Base-by-base conservation (phyloP, 768 basidiomycete species). In the Termitomyces sp. region DNA sequence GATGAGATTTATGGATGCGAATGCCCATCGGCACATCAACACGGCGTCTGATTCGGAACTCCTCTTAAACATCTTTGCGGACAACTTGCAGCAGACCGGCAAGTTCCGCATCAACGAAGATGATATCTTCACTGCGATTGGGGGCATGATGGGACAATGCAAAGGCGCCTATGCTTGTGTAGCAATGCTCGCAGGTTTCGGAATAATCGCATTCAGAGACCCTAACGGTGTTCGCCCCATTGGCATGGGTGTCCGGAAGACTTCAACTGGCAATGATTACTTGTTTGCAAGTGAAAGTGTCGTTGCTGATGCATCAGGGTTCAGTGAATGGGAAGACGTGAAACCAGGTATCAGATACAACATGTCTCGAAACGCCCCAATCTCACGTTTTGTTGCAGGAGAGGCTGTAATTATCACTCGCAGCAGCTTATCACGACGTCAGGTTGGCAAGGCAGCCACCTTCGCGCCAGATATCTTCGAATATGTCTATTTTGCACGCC, bases 81-180 rank as follows among this genome's bases (percentile, higher is more conserved):
- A 98, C 80, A 96, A 96, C 68, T 85, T 99, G 17, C 97, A 99
- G 70, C 88, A 98, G 73, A 98, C 96, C 10, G 97, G 96, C 59
- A 99, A 99, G 75, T 96, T 98, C 76, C 92, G 95, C 63, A 99
- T 98, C 79, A 98, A 98, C 71, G 96, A 98, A 71, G 97, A 99
- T 67, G 97, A 99, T 75, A 97, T 99, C 66, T 98, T 99, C 76
- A 92, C 87, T 15, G 96, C 97, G 37, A 87, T 98, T 57, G 83
- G 90, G 12, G 90, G 91, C 7, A 83, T 98, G 73, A 98, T 95
- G 89, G 77, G 82, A 60, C 88, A 94, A 64, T 89, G 88, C 72
- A 89, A 83, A 68, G 97, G 97, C 52, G 96, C 94, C 2, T 99
- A 98, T 74, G 96, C 96, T 1, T 98, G 96, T 70, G 90, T 95